These are phyloP conservation scores for Inonotus obliquus DNA, from an alignment of 1,284 basidiomycete genomes.

Conservation along the genomic window DNA sequence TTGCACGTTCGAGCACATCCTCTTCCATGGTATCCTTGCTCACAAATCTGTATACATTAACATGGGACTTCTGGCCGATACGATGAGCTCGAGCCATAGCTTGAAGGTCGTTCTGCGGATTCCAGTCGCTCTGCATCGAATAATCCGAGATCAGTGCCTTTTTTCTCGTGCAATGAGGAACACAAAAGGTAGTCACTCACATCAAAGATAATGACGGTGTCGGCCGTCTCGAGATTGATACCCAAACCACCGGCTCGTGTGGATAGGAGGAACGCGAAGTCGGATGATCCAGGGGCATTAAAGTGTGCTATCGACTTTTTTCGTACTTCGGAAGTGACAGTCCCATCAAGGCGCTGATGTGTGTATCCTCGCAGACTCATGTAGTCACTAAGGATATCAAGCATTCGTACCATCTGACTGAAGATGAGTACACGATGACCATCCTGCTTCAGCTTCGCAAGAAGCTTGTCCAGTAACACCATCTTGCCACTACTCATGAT, in stretches of 20 bases:
- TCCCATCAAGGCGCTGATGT: slow-evolving; percentile 72
- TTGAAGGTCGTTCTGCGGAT: slow-evolving; percentile 98
- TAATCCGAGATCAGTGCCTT: neutral
- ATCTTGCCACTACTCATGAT: slow-evolving; percentile 99
- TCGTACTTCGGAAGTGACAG: slow-evolving; percentile 72
- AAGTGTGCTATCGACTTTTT: slow-evolving; percentile 83
- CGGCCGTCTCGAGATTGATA: slow-evolving; percentile 97
- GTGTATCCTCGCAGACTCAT: slow-evolving; percentile 87
- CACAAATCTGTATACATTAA: slow-evolving; percentile 97
- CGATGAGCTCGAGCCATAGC: slow-evolving; percentile 98
- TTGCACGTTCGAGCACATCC: slow-evolving; percentile 95
- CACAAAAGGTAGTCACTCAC: slow-evolving; percentile 43
- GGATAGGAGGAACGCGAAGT: slow-evolving; percentile 81
- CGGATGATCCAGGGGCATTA: slow-evolving; percentile 68
- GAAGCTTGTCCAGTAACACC: slow-evolving; percentile 93
- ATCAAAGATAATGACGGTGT: slow-evolving; percentile 99
- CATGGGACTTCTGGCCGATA: slow-evolving; percentile 96
- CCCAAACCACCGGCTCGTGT: slow-evolving; percentile 97
- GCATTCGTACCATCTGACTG: slow-evolving; percentile 99
- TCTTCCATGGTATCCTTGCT: slow-evolving; percentile 99
- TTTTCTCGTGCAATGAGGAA: slow-evolving; percentile 5
- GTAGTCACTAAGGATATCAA: slow-evolving; percentile 98
- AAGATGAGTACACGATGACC: slow-evolving; percentile 98
- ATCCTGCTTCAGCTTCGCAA: slow-evolving; percentile 83
- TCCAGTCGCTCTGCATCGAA: slow-evolving; percentile 76